phyloP scores from a whole-genome alignment of 2,329 filamentous ascomycete species.

The Talaromyces sp. region DNA sequence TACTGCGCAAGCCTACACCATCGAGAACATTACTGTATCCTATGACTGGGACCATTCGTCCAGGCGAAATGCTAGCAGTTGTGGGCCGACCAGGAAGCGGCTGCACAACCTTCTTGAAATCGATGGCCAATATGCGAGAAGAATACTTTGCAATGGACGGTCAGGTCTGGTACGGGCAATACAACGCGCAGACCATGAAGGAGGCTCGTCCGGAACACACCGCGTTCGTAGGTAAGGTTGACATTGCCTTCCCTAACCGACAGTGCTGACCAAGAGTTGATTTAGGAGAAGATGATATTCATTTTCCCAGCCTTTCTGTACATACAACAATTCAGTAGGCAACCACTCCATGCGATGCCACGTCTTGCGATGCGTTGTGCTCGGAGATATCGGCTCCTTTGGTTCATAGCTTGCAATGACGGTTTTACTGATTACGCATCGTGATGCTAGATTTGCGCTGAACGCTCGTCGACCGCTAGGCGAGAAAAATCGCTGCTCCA shows the following conservation, averaged over 20 bases:
- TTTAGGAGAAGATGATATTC: slow-evolving; percentile 50
- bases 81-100: neutral
- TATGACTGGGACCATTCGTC: neutral
- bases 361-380: no score
- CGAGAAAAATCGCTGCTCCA: no score
- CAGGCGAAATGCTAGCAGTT: neutral
- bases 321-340: no score
- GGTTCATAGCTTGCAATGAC: no score
- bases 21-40: neutral
- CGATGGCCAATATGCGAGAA: neutral
- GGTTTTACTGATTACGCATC: no score
- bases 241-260: no score
- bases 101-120: neutral
- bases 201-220: no score
- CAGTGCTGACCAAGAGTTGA: no score
- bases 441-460: slow-evolving; percentile 69
- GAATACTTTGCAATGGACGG: neutral
- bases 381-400: no score
- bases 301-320: slow-evolving; percentile 70
- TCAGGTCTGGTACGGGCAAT: neutral
- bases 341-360: no score
- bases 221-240: no score
- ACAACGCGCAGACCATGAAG: neutral
- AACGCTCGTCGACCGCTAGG: slow-evolving; percentile 61
- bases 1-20: neutral